phyloP scores from a whole-genome alignment of 2,329 filamentous ascomycete genomes.

The Cordyceps tenuipes region DNA sequence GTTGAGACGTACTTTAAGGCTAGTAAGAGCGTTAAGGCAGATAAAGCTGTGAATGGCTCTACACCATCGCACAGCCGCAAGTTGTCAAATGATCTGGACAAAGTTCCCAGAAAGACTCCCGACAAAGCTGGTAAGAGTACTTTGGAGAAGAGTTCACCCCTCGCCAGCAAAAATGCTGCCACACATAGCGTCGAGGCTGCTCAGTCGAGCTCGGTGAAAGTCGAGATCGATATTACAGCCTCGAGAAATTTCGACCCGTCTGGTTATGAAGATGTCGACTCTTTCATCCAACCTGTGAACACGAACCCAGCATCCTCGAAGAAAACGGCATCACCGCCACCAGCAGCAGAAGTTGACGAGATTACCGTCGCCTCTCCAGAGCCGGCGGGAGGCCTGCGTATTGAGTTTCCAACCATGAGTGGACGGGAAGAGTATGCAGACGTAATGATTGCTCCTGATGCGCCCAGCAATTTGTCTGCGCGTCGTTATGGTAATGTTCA shows the following conservation, averaged over 20 bases:
- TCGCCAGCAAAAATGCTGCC: not conserved
- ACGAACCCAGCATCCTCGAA: not conserved
- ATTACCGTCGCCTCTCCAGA: constrained; percentile 7
- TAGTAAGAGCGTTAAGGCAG: constrained; percentile 21
- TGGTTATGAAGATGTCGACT: constrained; percentile 27
- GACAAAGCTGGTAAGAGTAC: not conserved
- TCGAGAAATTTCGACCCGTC: constrained; percentile 32
- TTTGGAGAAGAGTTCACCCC: not conserved
- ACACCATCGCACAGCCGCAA: constrained; percentile 11
- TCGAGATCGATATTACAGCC: constrained; percentile 41
- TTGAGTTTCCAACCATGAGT: constrained; percentile 32
- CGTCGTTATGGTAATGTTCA: constrained; percentile 47
- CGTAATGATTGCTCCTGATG: constrained; percentile 37
- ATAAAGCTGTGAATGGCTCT: constrained; percentile 10
- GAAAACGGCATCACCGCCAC: not conserved
- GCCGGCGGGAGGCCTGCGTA: constrained; percentile 27
- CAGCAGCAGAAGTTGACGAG: not conserved
- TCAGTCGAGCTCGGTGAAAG: constrained; percentile 28
- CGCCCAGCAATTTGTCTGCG: constrained; percentile 38
- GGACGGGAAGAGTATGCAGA: constrained; percentile 41
- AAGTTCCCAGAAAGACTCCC: not conserved
- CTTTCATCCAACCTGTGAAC: constrained; percentile 14
- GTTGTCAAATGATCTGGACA: constrained; percentile 6
- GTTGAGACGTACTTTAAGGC: constrained; percentile 33
- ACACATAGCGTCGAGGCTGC: constrained; percentile 23